Base-by-base conservation (phyloP, 2,329 filamentous ascomycete genomes). In the Fusarium falciforme region DNA sequence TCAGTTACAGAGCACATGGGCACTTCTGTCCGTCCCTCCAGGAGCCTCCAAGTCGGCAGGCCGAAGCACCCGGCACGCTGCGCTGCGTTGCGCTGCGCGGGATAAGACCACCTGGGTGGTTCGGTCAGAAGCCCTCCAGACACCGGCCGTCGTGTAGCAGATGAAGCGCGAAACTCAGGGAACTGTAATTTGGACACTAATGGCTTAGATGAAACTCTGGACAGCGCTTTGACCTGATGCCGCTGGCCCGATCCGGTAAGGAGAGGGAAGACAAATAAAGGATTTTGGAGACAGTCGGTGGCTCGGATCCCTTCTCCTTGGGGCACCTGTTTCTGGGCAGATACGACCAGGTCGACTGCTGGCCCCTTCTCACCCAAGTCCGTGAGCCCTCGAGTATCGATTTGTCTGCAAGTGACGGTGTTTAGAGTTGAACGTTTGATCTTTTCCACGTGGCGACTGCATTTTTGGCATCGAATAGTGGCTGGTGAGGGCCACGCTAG, bases 161-260 rank as follows among this genome's bases (percentile, higher is more conserved):
- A 61, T 55, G 55, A 47, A 73, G 67, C 49, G 57, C 52, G 61
- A 69, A 63, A 49, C 54, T 40, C 44, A 60, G 62, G 47, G 57
- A 66, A 62, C 52, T 52, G 25, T 67, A 71, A 69, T 70, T 49
- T 61, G 31, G 60, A 64, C 67, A 68, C 76, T 78, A 78, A 74
- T 33, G 42, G 11, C 33, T 64, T 74, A 78, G 72, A 65, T 77
- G 76, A 77, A 77, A 77, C 76, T 69, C 58, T 66, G 58, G 66
- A 75, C 42, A 58, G 61, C 76, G 76, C 76, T 77, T 74, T 76
- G 76, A 76, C 76, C 67, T 29, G 22, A 47, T 57, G 31, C 52
- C 27, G 55, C 67, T n/a, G 42, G 52, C 64, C 61, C 35, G 61
- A 60, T 66, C 27, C 49, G 63, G 64, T 33, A 67, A 72, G 63